Conservation (phyloP, 257 asterid species). For the Lavandula angustifolia region DNA sequence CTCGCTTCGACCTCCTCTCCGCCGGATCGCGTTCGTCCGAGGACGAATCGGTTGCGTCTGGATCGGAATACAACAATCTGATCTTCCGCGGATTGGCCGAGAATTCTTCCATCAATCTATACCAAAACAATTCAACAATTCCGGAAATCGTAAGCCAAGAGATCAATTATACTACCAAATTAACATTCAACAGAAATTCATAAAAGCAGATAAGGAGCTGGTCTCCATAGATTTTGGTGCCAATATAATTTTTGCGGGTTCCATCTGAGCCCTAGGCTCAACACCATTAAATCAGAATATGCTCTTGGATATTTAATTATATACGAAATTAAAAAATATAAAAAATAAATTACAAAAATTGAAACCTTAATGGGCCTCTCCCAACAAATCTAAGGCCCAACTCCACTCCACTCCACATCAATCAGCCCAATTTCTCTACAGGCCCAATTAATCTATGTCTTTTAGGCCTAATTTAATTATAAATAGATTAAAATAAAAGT, state of each 20-base stretch:
- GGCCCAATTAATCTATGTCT: too few relatives aligned
- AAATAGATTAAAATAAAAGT: too few relatives aligned
- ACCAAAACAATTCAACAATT: background rate
- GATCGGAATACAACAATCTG: conserved; percentile 46
- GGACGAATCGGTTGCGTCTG: conserved; percentile 63
- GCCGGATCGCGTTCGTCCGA: conserved; percentile 42
- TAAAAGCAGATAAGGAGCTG: conserved; percentile 13
- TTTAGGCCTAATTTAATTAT: too few relatives aligned
- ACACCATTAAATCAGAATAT: conserved; percentile 21
- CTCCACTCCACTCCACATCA: too few relatives aligned
- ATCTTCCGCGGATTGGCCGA: conserved; percentile 22
- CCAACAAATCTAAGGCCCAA: too few relatives aligned
- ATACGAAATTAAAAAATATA: background rate
- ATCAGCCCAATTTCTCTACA: too few relatives aligned
- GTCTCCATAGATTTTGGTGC: conserved; percentile 4
- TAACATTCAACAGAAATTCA: background rate
- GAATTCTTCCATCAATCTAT: conserved; percentile 3
- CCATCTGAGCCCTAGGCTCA: background rate
- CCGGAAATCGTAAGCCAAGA: background rate
- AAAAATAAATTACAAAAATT: too few relatives aligned
- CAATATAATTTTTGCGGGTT: conserved; percentile 8
- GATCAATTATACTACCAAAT: background rate
- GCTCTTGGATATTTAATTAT: conserved; percentile 22
- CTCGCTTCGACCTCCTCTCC: conserved; percentile 36
- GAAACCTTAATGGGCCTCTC: too few relatives aligned